These are phyloP conservation scores for Polygonum aviculare DNA, from an alignment of 148 eudicot genomes.

Conservation along the genomic window DNA sequence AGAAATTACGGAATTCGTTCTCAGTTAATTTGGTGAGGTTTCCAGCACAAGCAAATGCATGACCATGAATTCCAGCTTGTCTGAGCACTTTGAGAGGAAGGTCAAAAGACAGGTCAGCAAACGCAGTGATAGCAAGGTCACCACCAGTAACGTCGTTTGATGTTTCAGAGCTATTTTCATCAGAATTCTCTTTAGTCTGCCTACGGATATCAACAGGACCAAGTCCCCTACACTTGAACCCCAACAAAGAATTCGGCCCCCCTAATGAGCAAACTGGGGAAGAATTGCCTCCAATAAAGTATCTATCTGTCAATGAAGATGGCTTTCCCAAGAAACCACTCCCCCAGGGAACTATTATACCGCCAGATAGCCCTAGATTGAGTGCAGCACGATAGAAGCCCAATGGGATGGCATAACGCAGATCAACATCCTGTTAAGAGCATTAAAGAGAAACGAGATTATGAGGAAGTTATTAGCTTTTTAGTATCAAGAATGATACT, in stretches of 20 bases:
- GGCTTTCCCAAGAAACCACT: conserved; percentile 51
- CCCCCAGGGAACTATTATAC: conserved; percentile 76
- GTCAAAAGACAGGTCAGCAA: conserved; percentile 91
- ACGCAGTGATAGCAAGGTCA: conserved; percentile 78
- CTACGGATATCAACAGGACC: conserved; percentile 79
- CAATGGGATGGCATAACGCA: conserved; percentile 77
- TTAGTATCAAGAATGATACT: not conserved
- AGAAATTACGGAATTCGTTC: conserved; percentile 43
- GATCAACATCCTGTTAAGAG: conserved; percentile 65
- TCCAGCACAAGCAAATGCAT: conserved; percentile 68
- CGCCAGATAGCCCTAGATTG: conserved; percentile 63
- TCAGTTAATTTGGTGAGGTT: conserved; percentile 66
- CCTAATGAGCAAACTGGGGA: conserved; percentile 78
- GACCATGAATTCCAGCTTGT: conserved; percentile 85
- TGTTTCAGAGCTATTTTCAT: conserved; percentile 24
- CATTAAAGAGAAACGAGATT: not conserved
- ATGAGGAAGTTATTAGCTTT: not conserved
- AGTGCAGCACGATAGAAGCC: conserved; percentile 67
- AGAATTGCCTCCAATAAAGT: conserved; percentile 78
- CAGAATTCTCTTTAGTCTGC: conserved; percentile 31
- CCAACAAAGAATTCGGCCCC: conserved; percentile 62
- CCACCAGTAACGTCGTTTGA: conserved; percentile 71
- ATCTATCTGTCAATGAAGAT: conserved; percentile 66
- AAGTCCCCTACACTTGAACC: conserved; percentile 71
- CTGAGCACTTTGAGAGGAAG: conserved; percentile 60